phyloP scores from a whole-genome alignment of 2,329 filamentous ascomycete genomes.

The Colletotrichum destructivum region DNA sequence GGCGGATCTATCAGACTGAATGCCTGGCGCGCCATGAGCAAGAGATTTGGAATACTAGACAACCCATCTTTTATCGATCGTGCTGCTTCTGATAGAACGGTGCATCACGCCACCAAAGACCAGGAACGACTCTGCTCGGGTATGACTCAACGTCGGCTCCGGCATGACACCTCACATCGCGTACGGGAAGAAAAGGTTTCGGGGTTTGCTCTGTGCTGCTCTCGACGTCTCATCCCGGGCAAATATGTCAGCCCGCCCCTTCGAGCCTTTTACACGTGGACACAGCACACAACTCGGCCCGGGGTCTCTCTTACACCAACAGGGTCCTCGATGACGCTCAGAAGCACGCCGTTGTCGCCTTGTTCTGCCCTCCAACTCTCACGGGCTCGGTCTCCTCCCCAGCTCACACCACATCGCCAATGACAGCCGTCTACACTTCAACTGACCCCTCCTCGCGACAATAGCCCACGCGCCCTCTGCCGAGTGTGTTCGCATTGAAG shows the following conservation, averaged over 20 bases:
- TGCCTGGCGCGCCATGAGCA: not conserved
- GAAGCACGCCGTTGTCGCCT: slow-evolving; percentile 18
- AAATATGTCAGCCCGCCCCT: not conserved
- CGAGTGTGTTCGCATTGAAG: too few relatives aligned
- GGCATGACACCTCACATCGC: too few relatives aligned
- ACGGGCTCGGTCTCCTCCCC: slow-evolving; percentile 25
- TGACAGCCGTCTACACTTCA: not conserved
- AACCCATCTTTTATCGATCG: not conserved
- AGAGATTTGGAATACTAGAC: not conserved
- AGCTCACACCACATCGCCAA: slow-evolving; percentile 18
- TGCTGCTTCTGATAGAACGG: not conserved
- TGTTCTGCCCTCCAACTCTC: slow-evolving; percentile 5
- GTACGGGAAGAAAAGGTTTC: not conserved
- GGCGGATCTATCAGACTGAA: not conserved
- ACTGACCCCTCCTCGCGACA: too few relatives aligned
- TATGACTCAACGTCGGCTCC: not conserved
- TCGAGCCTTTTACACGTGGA: not conserved
- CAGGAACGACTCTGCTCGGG: not conserved
- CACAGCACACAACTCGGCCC: slow-evolving; percentile 5
- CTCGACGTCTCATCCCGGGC: slow-evolving; percentile 3
- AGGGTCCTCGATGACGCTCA: not conserved
- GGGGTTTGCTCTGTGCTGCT: not conserved
- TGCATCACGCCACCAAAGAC: not conserved
- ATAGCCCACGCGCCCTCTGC: too few relatives aligned
- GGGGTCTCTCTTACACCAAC: not conserved